These are phyloP conservation scores for Ceraceosorus guamensis DNA, from an alignment of 1,284 basidiomycete genomes.

Conservation along the genomic window DNA sequence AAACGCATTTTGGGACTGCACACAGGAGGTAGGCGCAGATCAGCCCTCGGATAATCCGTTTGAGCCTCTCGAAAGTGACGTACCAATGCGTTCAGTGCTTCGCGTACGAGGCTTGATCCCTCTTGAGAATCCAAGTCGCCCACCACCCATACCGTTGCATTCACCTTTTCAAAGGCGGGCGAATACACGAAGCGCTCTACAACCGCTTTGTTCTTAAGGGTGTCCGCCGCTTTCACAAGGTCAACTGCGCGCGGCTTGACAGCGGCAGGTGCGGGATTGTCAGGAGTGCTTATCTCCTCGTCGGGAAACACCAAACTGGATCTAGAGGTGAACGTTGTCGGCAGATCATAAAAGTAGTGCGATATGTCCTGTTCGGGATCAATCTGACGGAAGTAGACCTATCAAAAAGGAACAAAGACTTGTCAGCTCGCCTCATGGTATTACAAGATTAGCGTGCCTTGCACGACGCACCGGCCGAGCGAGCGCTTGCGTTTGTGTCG, in stretches of 20 bases:
- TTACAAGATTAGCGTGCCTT: too few relatives aligned
- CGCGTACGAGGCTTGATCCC: constrained; percentile 58
- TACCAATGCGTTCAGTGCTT: constrained; percentile 58
- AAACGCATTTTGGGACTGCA: constrained; percentile 22
- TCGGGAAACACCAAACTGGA: constrained; percentile 61
- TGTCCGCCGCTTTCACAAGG: constrained; percentile 14
- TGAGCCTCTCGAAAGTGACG: too few relatives aligned
- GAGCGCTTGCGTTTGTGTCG: constrained; percentile 24
- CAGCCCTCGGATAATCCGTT: too few relatives aligned
- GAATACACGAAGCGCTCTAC: constrained; percentile 60
- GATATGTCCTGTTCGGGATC: constrained; percentile 58
- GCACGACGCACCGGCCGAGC: constrained; percentile 57
- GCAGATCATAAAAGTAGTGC: constrained; percentile 82
- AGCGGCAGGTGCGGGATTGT: not conserved
- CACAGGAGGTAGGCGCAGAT: constrained; percentile 15
- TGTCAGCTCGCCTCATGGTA: too few relatives aligned
- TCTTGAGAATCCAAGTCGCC: constrained; percentile 67
- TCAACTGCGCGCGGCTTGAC: constrained; percentile 13
- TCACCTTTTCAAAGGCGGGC: constrained; percentile 49
- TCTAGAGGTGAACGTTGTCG: constrained; percentile 62
- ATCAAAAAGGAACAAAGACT: too few relatives aligned
- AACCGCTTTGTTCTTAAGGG: not conserved
- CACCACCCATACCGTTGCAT: constrained; percentile 61
- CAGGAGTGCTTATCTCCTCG: too few relatives aligned
- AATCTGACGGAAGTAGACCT: constrained; percentile 60